Conservation (phyloP, 495 filamentous ascomycete genomes). For the Penicillium samsonianum region DNA sequence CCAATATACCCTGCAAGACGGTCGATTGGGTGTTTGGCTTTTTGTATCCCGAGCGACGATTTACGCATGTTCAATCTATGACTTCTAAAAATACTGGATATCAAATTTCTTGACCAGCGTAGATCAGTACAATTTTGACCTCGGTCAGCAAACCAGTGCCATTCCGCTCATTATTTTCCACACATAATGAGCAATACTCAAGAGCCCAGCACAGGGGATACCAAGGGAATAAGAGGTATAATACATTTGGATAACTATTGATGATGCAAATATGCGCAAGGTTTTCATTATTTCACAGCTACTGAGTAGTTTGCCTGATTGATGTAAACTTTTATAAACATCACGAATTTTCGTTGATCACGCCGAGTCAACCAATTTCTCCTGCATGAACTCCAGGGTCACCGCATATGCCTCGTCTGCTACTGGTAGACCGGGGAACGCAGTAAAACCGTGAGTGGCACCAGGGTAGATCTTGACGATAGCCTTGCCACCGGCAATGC, state of each 20-base stretch:
- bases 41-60: slow-evolving; percentile 15
- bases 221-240: neutral
- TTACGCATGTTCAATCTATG: slow-evolving; percentile 17
- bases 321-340: neutral
- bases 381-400: slow-evolving; percentile 19
- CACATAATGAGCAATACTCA: no score
- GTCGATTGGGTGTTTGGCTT: slow-evolving; percentile 8
- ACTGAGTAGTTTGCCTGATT: neutral
- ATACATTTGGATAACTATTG: neutral
- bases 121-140: no score
- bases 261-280: neutral
- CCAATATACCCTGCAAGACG: slow-evolving; percentile 13
- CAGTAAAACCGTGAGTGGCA: slow-evolving; percentile 51
- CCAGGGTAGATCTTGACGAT: slow-evolving; percentile 54
- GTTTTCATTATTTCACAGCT: neutral
- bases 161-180: no score
- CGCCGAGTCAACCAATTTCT: slow-evolving; percentile 1
- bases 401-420: slow-evolving; percentile 23
- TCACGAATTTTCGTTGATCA: slow-evolving; percentile 3
- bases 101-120: no score
- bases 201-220: neutral
- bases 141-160: no score
- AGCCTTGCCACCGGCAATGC: slow-evolving; percentile 49
- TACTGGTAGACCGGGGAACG: slow-evolving; percentile 32
- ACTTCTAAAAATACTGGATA: neutral